Conservation (phyloP, 345 rosid species). For the Xanthoceras sorbifolium region DNA sequence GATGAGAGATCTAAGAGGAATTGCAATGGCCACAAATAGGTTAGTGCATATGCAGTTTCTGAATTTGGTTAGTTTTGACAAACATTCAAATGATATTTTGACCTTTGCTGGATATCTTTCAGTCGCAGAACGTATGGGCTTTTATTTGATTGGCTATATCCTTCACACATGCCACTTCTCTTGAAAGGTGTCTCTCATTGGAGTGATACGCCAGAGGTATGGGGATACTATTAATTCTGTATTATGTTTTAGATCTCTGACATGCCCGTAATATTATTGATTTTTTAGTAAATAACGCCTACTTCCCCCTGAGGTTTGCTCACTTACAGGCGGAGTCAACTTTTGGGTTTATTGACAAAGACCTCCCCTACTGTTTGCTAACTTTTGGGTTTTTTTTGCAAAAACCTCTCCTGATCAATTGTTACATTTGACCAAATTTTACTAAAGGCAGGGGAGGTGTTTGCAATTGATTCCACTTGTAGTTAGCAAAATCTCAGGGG, state of each 20-base stretch:
- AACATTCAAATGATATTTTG: constrained; percentile 6
- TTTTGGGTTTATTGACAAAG: no score
- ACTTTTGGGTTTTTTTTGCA: no score
- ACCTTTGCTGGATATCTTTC: constrained; percentile 33
- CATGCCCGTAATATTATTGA: background rate
- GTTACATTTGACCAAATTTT: no score
- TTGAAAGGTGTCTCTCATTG: constrained; percentile 90
- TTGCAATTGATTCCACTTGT: no score
- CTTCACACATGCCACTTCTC: constrained; percentile 92
- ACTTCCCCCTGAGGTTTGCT: no score
- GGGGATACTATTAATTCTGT: background rate
- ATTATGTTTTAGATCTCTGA: background rate
- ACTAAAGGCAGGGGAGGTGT: no score
- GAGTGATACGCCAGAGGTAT: constrained; percentile 98
- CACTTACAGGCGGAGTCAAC: no score
- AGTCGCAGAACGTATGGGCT: constrained; percentile 94
- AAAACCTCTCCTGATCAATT: no score
- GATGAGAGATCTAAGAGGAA: constrained; percentile 98
- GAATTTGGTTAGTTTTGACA: background rate
- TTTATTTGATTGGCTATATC: constrained; percentile 98
- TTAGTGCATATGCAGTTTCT: constrained; percentile 17
- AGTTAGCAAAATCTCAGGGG: no score
- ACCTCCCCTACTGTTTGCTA: no score
- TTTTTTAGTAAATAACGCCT: no score
- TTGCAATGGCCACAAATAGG: constrained; percentile 98